phyloP scores from a whole-genome alignment of 306 rosid species.

The Cucurbita argyrosperma region DNA sequence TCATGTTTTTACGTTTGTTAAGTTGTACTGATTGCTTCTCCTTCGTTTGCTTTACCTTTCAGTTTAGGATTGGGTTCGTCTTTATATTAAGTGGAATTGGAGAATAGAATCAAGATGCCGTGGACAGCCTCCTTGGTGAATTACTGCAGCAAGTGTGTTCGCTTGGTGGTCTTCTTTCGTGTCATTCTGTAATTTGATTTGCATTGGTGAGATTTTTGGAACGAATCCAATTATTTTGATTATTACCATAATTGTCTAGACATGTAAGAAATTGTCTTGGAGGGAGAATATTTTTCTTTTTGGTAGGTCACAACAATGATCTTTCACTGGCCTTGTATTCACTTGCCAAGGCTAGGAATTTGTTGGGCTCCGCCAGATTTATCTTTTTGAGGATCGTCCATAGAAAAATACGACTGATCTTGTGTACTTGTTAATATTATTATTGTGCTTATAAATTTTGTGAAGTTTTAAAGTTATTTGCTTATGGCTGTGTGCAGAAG shows the following conservation, averaged over 20 bases:
- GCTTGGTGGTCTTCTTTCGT: conserved; percentile 83
- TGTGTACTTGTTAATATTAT: neutral
- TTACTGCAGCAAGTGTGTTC: conserved; percentile 62
- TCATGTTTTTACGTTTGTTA: neutral
- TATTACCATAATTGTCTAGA: neutral
- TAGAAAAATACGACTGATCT: neutral
- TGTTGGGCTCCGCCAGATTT: neutral
- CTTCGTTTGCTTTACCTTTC: conserved; percentile 12
- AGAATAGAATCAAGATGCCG: conserved; percentile 58
- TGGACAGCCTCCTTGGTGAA: conserved; percentile 60
- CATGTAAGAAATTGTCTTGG: neutral
- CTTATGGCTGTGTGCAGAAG: conserved; percentile 24
- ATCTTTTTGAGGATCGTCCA: neutral
- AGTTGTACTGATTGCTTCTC: neutral
- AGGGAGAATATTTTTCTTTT: neutral
- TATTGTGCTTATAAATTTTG: neutral
- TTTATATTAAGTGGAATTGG: conserved; percentile 22
- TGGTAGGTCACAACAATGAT: neutral
- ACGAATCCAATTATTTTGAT: neutral
- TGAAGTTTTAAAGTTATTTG: neutral
- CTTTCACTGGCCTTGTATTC: neutral
- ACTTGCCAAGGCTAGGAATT: neutral
- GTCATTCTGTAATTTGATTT: conserved; percentile 69
- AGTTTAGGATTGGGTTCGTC: conserved; percentile 13
- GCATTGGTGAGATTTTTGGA: conserved; percentile 35